phyloP scores from a whole-genome alignment of 2,329 filamentous ascomycete species.

The Pseudogymnoascus sp. region DNA sequence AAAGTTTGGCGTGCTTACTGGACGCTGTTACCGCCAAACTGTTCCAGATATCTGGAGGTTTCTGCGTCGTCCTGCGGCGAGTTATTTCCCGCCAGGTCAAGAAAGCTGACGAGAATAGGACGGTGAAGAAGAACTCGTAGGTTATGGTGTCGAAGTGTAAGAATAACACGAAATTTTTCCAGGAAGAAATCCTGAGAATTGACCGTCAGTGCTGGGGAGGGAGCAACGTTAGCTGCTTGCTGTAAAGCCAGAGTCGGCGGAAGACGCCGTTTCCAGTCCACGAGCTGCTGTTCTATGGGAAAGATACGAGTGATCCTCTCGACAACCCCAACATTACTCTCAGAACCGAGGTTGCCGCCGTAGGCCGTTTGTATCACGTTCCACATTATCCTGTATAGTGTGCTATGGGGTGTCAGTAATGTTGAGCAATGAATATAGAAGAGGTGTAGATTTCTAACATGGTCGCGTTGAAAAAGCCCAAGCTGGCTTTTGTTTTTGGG shows the following conservation, averaged over 20 bases:
- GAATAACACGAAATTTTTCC: slow-evolving; percentile 34
- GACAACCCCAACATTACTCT: slow-evolving; percentile 18
- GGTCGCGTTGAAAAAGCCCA: slow-evolving; percentile 28
- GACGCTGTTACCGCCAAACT: slow-evolving; percentile 28
- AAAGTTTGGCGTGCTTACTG: slow-evolving; percentile 10
- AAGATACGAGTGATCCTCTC: slow-evolving; percentile 31
- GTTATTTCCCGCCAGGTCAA: slow-evolving; percentile 22
- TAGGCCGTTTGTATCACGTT: slow-evolving; percentile 35
- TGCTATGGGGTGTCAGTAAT: slow-evolving; percentile 17
- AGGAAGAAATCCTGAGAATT: slow-evolving; percentile 5
- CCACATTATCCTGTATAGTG: slow-evolving; percentile 29
- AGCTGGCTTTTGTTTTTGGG: slow-evolving; percentile 13
- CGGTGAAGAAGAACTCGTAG: slow-evolving; percentile 35
- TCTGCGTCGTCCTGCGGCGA: slow-evolving; percentile 17
- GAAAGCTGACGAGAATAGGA: slow-evolving; percentile 32
- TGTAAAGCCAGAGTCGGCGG: slow-evolving; percentile 24
- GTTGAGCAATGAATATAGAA: neutral
- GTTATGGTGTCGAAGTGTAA: slow-evolving; percentile 36
- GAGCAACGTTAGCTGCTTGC: slow-evolving; percentile 19
- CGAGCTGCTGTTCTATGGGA: slow-evolving; percentile 32
- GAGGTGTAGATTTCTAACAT: slow-evolving; percentile 22
- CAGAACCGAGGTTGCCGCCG: slow-evolving; percentile 36
- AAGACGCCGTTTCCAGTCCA: slow-evolving; percentile 31
- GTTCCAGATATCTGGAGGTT: slow-evolving; percentile 9
- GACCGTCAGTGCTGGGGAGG: slow-evolving; percentile 13